Evolutionary conservation across 2,329 filamentous ascomycete species (phyloP), one percentile per base, ranked within the genome.

Genomic region (Fusarium dimerum): DNA sequence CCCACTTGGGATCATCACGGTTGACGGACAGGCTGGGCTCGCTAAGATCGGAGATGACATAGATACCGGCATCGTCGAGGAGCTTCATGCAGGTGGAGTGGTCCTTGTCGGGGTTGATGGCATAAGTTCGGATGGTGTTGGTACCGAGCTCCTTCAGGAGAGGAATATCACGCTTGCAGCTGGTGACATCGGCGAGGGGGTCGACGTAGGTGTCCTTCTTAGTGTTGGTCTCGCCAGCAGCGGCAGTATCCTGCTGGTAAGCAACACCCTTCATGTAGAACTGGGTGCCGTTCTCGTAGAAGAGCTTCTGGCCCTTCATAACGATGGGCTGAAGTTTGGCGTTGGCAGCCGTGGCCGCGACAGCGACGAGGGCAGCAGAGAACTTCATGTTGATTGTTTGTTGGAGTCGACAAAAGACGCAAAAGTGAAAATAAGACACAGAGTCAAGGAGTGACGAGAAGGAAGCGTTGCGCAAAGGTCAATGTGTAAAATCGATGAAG

Each of bases 111-210:
- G 93, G 90, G 76, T 97, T 84, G 66, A 97, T 85, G 65, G 93
- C 92, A 73, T 99, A 99, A 51, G 94, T 92, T 73, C 94, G 93
- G 73, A 99, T 93, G 65, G 87, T 86, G 78, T 99, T 99, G 74
- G 92, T 96, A 59, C 85, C 81, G 56, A 97, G 83, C 72, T 90
- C 78, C 70, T 82, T 71, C 62, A 99, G 81, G 65, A 89, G 84
- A 43, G 91, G 90, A 45, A 99, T 83, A 71, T 99, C 94, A 65
- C 93, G 90, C 72, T 83, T 82, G 82, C 94, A 97, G 62, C 76
- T 73, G 34, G 77, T 75, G 51, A 76, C 74, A 68, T 96, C 85
- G 62, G 90, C 81, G 40, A 99, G 84, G 52, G 94, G 93, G 70
- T 99, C 94, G 58, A 79, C 82, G 78, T 92, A 97, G 56, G 78